phyloP scores from a whole-genome alignment of 1,139 yeast species.

The Yamadazyma mexicana region DNA sequence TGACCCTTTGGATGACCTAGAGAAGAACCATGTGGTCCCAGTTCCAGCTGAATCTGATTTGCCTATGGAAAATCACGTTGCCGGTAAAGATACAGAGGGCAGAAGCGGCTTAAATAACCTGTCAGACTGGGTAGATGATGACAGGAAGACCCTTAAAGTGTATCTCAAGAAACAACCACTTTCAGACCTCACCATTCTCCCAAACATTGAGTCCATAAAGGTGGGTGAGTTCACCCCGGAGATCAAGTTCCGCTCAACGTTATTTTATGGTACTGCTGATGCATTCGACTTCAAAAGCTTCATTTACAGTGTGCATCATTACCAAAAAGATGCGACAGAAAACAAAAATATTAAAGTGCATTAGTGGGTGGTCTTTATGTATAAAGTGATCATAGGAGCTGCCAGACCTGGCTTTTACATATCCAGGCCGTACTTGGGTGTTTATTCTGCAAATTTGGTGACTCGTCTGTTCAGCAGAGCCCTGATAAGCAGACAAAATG shows the following conservation, averaged over 20 bases:
- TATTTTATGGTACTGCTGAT: conserved; percentile 1
- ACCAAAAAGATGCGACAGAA: conserved; percentile 3
- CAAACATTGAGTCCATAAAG: not conserved
- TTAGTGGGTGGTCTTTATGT: not conserved
- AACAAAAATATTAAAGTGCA: conserved; percentile 1
- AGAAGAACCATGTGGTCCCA: not conserved
- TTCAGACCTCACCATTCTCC: conserved; percentile 6
- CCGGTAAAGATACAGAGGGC: not conserved
- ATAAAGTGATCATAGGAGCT: conserved; percentile 1
- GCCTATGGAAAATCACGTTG: no score
- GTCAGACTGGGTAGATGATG: conserved; percentile 8
- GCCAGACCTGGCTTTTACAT: not conserved
- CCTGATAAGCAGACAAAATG: not conserved
- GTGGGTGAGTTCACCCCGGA: conserved; percentile 2
- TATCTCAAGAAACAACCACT: not conserved
- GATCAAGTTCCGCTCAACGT: not conserved
- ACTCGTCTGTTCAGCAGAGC: not conserved
- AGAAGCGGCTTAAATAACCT: conserved; percentile 1
- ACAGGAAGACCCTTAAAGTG: conserved; percentile 5
- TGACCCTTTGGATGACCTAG: conserved; percentile 9
- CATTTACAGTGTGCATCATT: conserved; percentile 8
- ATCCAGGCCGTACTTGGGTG: not conserved
- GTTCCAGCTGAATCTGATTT: no score
- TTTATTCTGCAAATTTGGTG: not conserved
- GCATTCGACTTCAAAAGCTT: conserved; percentile 6